A percentile compares a stretch with the other conserved stretches of the same genome.
Evolutionary conservation across 306 rosid genomes (phyloP).

Genomic region (Castanea crenata): DNA sequence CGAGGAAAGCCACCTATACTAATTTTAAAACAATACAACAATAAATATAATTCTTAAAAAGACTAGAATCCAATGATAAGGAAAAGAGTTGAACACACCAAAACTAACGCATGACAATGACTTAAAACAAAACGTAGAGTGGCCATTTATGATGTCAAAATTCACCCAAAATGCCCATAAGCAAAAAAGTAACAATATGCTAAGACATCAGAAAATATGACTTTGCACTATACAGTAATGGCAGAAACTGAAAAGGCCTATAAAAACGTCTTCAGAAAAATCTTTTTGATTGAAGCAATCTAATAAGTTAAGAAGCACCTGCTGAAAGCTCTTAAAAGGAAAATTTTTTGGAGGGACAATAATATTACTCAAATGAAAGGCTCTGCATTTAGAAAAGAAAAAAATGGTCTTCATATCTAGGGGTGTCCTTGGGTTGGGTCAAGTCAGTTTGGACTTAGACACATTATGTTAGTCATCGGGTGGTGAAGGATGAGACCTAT

Average conservation of each 20-base stretch:
- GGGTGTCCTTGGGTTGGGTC: too few relatives aligned
- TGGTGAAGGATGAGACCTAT: too few relatives aligned
- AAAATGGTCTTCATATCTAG: too few relatives aligned
- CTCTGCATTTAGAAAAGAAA: too few relatives aligned
- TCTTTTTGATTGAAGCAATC: too few relatives aligned
- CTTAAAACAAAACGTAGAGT: not conserved
- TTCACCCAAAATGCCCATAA: not conserved
- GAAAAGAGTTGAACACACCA: slow-evolving; percentile 15
- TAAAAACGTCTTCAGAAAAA: not conserved
- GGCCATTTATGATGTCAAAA: not conserved
- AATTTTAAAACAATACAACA: slow-evolving; percentile 36
- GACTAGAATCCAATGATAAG: slow-evolving; percentile 8
- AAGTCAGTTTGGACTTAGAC: too few relatives aligned
- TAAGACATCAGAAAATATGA: not conserved
- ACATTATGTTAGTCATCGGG: too few relatives aligned
- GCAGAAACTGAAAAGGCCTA: not conserved
- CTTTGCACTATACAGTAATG: not conserved
- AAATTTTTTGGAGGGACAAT: not conserved
- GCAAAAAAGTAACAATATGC: not conserved
- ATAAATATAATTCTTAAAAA: slow-evolving; percentile 19
- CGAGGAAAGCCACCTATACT: slow-evolving; percentile 99
- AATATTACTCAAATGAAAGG: not conserved
- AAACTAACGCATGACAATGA: not conserved
- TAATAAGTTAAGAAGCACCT: not conserved
- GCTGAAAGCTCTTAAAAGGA: not conserved